Base-by-base conservation (phyloP, 164 flowering plant genomes). In the Taxillus chinensis region DNA sequence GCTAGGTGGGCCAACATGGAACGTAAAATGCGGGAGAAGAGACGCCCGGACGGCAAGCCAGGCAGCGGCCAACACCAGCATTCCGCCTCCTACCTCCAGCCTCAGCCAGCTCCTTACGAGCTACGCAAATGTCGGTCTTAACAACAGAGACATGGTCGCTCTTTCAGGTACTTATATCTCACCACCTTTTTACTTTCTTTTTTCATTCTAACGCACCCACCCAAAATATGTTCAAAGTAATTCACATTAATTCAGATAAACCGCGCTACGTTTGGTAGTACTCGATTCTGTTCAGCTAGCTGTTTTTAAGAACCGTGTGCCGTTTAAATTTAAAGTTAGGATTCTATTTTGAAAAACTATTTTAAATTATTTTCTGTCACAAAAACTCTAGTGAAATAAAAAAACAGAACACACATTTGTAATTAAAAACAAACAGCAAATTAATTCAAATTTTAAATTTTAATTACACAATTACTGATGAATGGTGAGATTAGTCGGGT, bases 1-100 rank as follows among this genome's bases (percentile, higher is more conserved):
- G 92, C 86, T 89, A 17, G 86, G 87, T 66, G 96, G 96, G 14
- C 90, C 87, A 5, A 60, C 16, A 3, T 89, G 96, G 96, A 45
- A 75, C 7, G 96, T 89, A 14, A 82, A 79, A 48, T 75, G 86
- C 0, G 96, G 96, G 61, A 77, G 96, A 70, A 77, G 96, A 68
- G 96, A 89, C 61, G 75, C 92, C 0, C 77, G 70, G 54, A 86
- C 90, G 4, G 86, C 95, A 2, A 89, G 89, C 78, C 79, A 60
- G 13, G 62, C 79, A 1, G 85, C 82, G 3, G 92, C 90, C 0
- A 86, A 84, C 55, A 79, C 39, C 41, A 62, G 78, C 74, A 83
- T 89, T 62, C 96, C 92, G 16, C 74, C 81, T 8, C 90, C 86
- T 11, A 72, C 82, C 27, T 78, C 78, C 3, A 83, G 71, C 73